Base-by-base conservation (phyloP, 2,329 filamentous ascomycete species). In the Cercospora sp. region DNA sequence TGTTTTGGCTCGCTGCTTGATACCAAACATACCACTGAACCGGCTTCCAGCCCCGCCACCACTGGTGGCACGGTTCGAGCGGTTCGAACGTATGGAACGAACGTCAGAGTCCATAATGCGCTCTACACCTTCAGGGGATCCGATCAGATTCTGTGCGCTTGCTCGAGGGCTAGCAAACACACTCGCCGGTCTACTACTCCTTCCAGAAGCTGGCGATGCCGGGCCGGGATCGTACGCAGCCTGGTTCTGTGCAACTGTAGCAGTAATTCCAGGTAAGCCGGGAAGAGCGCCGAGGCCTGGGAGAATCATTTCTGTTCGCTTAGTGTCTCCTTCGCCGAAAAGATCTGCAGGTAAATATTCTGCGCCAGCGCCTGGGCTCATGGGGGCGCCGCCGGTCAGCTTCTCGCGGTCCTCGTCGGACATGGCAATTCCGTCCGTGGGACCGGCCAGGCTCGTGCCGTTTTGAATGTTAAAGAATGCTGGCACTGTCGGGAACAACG, bases 331-430 rank as follows among this genome's bases (percentile, higher is more conserved):
- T 26, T 78, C 76, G 18, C 70, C 74, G 59, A 79, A 78, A 3
- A 90, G 81, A 68, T 87, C 88, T 1, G 91, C 91, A 0, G 92
- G 92, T 16, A 96, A 81, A 3, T 94, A 82, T 16, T 77, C 75
- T 20, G 89, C 86, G 30, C 90, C 89, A 2, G 91, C 92, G 3
- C 90, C 91, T 1, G 92, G 92, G 73, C 91, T 94, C 77, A 94
- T 86, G 0, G 90, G 90, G 2, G 90, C 91, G 30, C 87, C 88
- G 18, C 84, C 86, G 3, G 85, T 88, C 40, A 90, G 77, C 18
- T 84, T 84, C 67, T 87, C 87, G 4, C 90, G 80, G 18, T 90
- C 89, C 1, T 87, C 85, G 33, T 91, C 89, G 5, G 87, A 87
- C 64, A 89, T 83, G 9, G 78, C 74, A 69, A 83, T 73, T 69